Evolutionary conservation across 495 filamentous ascomycete species (phyloP).

Genomic region (Evernia prunastri): DNA sequence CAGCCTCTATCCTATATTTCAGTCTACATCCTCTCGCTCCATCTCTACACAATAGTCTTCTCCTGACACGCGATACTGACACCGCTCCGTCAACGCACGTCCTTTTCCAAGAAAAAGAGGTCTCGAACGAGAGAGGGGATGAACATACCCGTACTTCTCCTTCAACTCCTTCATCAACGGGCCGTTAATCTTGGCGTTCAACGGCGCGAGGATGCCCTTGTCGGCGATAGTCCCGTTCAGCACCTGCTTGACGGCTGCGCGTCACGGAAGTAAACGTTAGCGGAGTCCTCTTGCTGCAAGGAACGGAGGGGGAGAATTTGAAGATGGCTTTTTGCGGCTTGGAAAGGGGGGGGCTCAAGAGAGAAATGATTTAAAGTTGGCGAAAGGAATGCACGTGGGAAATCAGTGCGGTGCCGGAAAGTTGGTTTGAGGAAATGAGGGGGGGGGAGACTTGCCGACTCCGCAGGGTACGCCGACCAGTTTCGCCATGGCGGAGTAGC

Average conservation of each 20-base stretch:
- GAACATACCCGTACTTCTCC: conserved; percentile 50
- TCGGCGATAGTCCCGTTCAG: conserved; percentile 72
- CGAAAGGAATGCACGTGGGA: not conserved
- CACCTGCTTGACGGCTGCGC: conserved; percentile 65
- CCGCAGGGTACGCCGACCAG: conserved; percentile 60
- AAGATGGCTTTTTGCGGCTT: no score
- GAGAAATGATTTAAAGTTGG: no score
- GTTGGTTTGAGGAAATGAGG: no score
- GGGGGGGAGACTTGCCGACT: conserved; percentile 23
- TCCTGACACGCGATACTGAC: not conserved
- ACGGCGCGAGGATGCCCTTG: conserved; percentile 74
- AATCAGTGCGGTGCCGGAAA: not conserved
- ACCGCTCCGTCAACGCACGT: not conserved
- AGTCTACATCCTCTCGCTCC: not conserved
- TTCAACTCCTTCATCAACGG: conserved; percentile 61
- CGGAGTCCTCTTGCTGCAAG: not conserved
- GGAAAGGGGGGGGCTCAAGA: no score
- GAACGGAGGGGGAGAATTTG: not conserved
- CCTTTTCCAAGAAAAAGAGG: not conserved
- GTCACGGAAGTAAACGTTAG: not conserved
- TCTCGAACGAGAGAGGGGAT: not conserved
- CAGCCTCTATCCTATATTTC: not conserved
- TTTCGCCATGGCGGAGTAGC: conserved; percentile 89
- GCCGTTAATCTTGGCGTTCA: conserved; percentile 62
- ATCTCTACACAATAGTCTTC: not conserved